Base-by-base conservation (phyloP, 164 flowering plant species). In the Tinospora cordifolia region DNA sequence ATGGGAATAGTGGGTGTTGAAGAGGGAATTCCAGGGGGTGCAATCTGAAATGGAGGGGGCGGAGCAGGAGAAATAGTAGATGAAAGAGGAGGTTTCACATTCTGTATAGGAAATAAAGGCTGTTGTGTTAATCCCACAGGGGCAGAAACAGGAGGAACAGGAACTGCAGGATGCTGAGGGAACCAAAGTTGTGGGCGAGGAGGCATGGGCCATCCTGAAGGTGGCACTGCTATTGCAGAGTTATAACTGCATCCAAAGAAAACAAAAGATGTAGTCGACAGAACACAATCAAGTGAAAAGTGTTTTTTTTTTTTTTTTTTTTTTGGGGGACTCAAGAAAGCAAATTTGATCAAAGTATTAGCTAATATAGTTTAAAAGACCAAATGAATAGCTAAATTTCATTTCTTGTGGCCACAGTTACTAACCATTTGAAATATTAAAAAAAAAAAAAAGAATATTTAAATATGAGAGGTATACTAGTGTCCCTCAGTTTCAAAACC, bases 21-120 rank as follows among this genome's bases (percentile, higher is more conserved):
- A 63, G 86, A 69, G 25, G 90, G 83, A 63, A 90, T 63, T 63
- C 91, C 97, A 72, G 91, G 96, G 67, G 97, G 91, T 69, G 82
- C 69, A 34, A 85, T 76, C 36, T 79, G 84, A 67, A 81, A 72
- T 51, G 88, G 59, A 47, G 91, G 80, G 74, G 74, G 87, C 51
- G 81, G 76, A 66, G 75, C 74, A 63, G 88, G 73, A 26, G 90
- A 59, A 30, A 82, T 63, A 22, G 86, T 24, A 25, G 87, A 65
- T 73, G 87, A 74, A 63, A 83, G 14, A 62, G 87, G 80, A 46
- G 86, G 86, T 54, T 79, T 79, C 70, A 79, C 68, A 78, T 72
- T 82, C 71, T 93, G 98, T 67, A 93, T 87, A 26, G 98, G 97
- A 80, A 93, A 91, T 75, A 91, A 74, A 39, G 98, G 98, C 72